A percentile compares a stretch with the other conserved stretches of the same genome.
Conservation (phyloP, 352 stramenopile genomes). For the Stramenopiles sp. region DNA sequence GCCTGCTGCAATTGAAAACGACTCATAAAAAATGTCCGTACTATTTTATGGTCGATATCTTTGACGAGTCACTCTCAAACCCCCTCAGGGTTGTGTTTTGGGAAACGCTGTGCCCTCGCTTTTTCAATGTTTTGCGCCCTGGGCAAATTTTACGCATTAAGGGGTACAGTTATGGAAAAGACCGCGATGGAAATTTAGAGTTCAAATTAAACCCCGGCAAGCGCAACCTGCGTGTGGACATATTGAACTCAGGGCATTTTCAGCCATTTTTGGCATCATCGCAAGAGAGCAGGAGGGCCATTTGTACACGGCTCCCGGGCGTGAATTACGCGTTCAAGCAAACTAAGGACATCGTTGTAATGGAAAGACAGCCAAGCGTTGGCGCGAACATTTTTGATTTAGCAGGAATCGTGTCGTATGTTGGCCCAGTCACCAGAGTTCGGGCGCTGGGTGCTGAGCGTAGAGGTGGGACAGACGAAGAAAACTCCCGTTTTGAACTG, state of each 20-base stretch:
- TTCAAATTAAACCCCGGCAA: slow-evolving; percentile 3
- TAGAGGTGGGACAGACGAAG: neutral
- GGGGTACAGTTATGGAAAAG: neutral
- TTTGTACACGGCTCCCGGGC: neutral
- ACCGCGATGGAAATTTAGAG: neutral
- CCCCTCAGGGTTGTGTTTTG: neutral
- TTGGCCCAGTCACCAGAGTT: neutral
- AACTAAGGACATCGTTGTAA: neutral
- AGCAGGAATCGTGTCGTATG: neutral
- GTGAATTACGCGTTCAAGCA: neutral
- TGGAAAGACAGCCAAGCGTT: neutral
- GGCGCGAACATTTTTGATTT: neutral
- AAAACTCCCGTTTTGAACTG: too few species aligned
- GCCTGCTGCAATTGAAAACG: neutral
- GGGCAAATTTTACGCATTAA: neutral
- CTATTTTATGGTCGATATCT: neutral
- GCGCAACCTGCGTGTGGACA: neutral
- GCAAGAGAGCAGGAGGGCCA: too few species aligned
- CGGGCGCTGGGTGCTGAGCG: neutral
- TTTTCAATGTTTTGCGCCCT: neutral
- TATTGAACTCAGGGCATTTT: neutral
- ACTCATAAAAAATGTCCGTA: neutral
- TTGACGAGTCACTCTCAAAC: neutral
- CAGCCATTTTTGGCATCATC: neutral
- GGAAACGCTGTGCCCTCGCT: neutral